These are phyloP conservation scores for Magnusiomyces tetraspermus DNA, from an alignment of 1,139 yeast species.

Conservation along the genomic window DNA sequence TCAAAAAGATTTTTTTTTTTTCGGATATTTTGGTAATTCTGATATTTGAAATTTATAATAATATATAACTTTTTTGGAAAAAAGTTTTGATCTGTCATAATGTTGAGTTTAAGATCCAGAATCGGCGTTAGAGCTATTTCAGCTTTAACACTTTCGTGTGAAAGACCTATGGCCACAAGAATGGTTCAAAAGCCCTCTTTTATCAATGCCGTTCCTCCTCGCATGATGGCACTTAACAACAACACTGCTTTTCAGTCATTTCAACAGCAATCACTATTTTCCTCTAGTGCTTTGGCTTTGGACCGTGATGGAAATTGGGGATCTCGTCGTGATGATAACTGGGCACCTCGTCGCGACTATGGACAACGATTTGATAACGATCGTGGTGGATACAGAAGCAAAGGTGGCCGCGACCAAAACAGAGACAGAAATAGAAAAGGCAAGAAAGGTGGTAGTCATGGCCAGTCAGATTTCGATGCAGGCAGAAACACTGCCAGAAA, in stretches of 20 bases:
- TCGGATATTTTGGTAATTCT: too few relatives aligned
- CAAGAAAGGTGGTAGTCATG: slow-evolving; percentile 1
- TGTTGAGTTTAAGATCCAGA: not conserved
- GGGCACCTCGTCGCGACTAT: not conserved
- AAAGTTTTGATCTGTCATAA: not conserved
- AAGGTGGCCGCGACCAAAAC: slow-evolving; percentile 3
- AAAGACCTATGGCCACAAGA: not conserved
- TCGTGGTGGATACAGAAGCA: not conserved
- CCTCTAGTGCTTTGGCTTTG: not conserved
- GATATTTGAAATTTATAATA: too few relatives aligned
- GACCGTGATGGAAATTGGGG: not conserved
- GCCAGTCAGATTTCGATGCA: slow-evolving; percentile 14
- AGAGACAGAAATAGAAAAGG: not conserved
- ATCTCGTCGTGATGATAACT: not conserved
- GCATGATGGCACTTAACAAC: not conserved
- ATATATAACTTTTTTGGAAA: too few relatives aligned
- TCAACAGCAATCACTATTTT: not conserved
- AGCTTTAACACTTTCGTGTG: not conserved
- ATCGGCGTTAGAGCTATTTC: not conserved
- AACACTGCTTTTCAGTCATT: not conserved
- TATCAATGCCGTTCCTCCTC: not conserved
- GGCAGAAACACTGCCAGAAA: slow-evolving; percentile 15
- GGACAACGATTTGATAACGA: slow-evolving; percentile 1
- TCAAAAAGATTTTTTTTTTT: too few relatives aligned
- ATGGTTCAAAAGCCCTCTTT: not conserved